Conservation (phyloP, 805 yeast species). For the Candida tallmaniae region DNA sequence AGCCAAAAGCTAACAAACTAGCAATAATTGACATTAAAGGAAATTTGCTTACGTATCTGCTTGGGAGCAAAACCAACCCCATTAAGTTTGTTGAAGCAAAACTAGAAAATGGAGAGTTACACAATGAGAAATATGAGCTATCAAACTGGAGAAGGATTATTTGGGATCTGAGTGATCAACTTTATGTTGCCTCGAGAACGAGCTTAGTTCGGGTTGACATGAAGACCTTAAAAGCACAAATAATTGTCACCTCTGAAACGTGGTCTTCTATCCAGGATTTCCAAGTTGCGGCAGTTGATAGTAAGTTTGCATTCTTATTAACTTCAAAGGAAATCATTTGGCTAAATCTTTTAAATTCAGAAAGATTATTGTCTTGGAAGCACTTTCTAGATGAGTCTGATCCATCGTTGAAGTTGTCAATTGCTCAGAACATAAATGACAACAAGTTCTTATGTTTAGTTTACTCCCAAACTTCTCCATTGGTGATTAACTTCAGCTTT, state of each 20-base stretch:
- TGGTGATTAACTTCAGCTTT: constrained; percentile 29
- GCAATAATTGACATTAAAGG: constrained; percentile 56
- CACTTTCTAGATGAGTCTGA: constrained; percentile 59
- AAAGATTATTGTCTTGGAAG: constrained; percentile 63
- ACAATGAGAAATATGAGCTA: no score
- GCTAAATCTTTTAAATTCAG: constrained; percentile 28
- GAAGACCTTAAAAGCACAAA: constrained; percentile 12
- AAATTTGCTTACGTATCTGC: constrained; percentile 19
- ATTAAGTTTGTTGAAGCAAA: no score
- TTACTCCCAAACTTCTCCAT: constrained; percentile 24
- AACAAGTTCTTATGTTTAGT: constrained; percentile 19
- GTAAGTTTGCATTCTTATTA: constrained; percentile 45
- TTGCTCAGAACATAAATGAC: constrained; percentile 20
- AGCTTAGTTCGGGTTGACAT: constrained; percentile 31
- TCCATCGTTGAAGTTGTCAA: constrained; percentile 42
- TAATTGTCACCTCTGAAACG: constrained; percentile 44
- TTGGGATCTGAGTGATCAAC: constrained; percentile 37
- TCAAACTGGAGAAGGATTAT: constrained; percentile 51
- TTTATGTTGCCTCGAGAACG: constrained; percentile 40
- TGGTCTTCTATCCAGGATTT: constrained; percentile 53
- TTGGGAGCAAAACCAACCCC: background rate
- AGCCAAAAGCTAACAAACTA: no score
- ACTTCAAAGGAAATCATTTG: constrained; percentile 66
- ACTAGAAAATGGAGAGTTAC: no score
- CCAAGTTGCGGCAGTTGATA: constrained; percentile 6